Percentiles rank a stretch among this genome's conserved stretches.
Conservation (phyloP, 495 filamentous ascomycete genomes). For the Aspergillus ostianus region DNA sequence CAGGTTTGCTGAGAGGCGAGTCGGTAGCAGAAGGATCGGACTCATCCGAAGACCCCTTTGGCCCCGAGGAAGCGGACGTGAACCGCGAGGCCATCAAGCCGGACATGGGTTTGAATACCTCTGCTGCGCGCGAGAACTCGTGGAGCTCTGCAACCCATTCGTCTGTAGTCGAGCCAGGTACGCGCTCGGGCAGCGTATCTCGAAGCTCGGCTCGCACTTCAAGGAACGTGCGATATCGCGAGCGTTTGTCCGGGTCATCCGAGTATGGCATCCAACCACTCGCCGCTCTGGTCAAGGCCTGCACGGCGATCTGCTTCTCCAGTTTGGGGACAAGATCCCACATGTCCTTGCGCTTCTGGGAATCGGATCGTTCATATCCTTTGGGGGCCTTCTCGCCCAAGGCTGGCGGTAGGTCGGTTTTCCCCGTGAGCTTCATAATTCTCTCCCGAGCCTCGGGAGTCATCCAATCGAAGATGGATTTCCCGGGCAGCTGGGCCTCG, state of each 20-base stretch:
- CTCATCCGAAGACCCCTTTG: slow-evolving; percentile 44
- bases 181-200: slow-evolving; percentile 57
- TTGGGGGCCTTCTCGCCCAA: slow-evolving; percentile 67
- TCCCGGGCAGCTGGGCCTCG: slow-evolving; percentile 78
- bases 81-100: slow-evolving; percentile 92
- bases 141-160: slow-evolving; percentile 78
- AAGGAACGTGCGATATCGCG: slow-evolving; percentile 76
- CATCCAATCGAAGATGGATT: slow-evolving; percentile 95
- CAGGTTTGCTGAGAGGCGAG: slow-evolving; percentile 52
- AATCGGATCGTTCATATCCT: slow-evolving; percentile 57
- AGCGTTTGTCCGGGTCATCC: slow-evolving; percentile 74
- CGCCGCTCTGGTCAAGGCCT: slow-evolving; percentile 70
- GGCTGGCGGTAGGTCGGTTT: slow-evolving; percentile 71
- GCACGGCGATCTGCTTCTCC: slow-evolving; percentile 68
- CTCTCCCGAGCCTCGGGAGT: slow-evolving; percentile 75
- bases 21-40: slow-evolving; percentile 32
- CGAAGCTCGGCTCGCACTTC: slow-evolving; percentile 70
- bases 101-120: slow-evolving; percentile 90
- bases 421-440: slow-evolving; percentile 73
- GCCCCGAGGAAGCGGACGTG: slow-evolving; percentile 63
- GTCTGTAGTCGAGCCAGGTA: slow-evolving; percentile 56
- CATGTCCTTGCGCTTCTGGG: slow-evolving; percentile 57
- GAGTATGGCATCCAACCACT: slow-evolving; percentile 81
- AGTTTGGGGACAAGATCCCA: slow-evolving; percentile 69
- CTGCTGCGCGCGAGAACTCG: slow-evolving; percentile 85